Base-by-base conservation (phyloP, 2,329 filamentous ascomycete genomes). In the Colletotrichum spinosum region DNA sequence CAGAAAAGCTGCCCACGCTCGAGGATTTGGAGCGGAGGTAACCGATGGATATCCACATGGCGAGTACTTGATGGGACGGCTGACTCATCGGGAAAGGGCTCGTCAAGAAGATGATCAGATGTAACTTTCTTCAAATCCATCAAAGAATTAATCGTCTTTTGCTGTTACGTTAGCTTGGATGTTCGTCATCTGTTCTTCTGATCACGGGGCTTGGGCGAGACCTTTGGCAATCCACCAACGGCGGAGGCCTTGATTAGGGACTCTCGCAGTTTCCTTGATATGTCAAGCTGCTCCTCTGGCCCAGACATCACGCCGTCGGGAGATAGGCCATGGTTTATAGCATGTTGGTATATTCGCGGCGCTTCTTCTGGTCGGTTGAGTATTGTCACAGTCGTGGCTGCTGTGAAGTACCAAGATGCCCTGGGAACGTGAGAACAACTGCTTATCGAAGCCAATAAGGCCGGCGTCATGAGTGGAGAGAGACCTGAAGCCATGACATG, bases 301-400 rank as follows among this genome's bases (percentile, higher is more conserved):
- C 55, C 72, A 45, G 65, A 72, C n/a, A 67, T 69, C 3, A 54
- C 60, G 38, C 75, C 74, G 15, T 52, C 54, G 9, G 67, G 55
- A 8, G 69, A 69, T 17, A 69, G 49, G 2, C 70, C 75, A 44
- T 77, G 67, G 1, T 73, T 73, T 8, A 86, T 69, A 1, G 79
- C 81, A 69, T 82, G 74, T 4, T 73, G 72, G 67, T 83, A 83
- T 6, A 85, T 75, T 13, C 74, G 74, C 8, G 76, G 74, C 15
- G 86, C 80, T 62, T 85, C 81, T 58, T 83, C 79, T 3, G 83
- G 82, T 6, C 81, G 78, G 69, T 85, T 86, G 15, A 86, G 73
- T 11, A 80, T 74, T 6, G 79, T 79, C 38, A 86, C 72, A 0
- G 82, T 79, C 2, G 81, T 79, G 8, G 80, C 79, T 8, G 80